phyloP scores from a whole-genome alignment of 2,329 filamentous ascomycete genomes.

The Colletotrichum sp. region DNA sequence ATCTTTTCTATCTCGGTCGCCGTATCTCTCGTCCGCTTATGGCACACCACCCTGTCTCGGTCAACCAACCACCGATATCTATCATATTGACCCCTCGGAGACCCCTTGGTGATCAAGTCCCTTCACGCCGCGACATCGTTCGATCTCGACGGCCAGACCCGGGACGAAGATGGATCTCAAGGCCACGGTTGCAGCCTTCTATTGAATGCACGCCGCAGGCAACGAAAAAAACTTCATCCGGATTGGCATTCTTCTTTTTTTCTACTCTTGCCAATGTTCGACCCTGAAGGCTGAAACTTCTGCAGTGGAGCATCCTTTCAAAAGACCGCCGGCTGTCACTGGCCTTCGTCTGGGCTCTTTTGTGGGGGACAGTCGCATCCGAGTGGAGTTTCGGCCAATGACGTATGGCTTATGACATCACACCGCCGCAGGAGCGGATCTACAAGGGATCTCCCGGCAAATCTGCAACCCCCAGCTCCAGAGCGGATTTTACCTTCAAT shows the following conservation, averaged over 20 bases:
- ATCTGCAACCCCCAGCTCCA: not conserved
- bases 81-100: not conserved
- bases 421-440: conserved; percentile 5
- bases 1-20: not conserved
- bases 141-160: conserved; percentile 2
- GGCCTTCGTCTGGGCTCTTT: not conserved
- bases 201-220: not conserved
- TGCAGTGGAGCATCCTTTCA: conserved; percentile 2
- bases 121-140: not conserved
- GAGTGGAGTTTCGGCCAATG: conserved; percentile 5
- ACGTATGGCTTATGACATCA: conserved; percentile 18
- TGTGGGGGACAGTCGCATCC: not conserved
- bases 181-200: not conserved
- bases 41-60: not conserved
- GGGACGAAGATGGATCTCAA: not conserved
- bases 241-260: conserved; percentile 9
- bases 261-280: not conserved
- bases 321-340: not conserved
- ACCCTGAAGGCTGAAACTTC: conserved; percentile 17
- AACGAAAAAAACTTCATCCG: not conserved
- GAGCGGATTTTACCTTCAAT: not conserved
- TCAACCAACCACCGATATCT: not conserved
- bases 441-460: not conserved
- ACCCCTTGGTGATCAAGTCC: not conserved
- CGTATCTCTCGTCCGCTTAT: conserved; percentile 4